Percentiles rank a stretch among this genome's conserved stretches.
Conservation (phyloP, 2,329 filamentous ascomycete species). For the Colletotrichum cereale region DNA sequence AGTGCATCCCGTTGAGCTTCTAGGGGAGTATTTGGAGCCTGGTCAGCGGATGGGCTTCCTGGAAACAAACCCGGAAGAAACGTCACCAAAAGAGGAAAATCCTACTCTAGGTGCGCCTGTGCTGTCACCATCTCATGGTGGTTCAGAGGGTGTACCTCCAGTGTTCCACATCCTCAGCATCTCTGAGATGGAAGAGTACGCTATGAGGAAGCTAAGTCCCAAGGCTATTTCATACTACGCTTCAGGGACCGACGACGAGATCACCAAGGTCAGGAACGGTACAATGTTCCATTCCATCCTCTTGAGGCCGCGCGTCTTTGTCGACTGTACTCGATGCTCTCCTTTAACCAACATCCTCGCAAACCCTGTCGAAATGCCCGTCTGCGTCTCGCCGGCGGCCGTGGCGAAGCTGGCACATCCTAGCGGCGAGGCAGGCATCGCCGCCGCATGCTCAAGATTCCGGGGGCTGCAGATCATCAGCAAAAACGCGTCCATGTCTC, state of each 20-base stretch:
- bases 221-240: conserved; percentile 93
- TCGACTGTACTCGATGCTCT: conserved; percentile 81
- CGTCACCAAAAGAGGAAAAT: not conserved
- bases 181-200: conserved; percentile 82
- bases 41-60: conserved; percentile 78
- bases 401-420: conserved; percentile 85
- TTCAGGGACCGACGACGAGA: conserved; percentile 82
- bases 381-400: conserved; percentile 84
- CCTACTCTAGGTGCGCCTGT: not conserved
- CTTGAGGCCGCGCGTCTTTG: conserved; percentile 83
- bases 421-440: conserved; percentile 82
- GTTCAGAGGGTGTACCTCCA: conserved; percentile 56
- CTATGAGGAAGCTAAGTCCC: conserved; percentile 77
- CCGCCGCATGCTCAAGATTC: conserved; percentile 75
- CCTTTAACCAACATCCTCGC: conserved; percentile 78
- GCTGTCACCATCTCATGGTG: conserved; percentile 59
- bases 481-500: conserved; percentile 87
- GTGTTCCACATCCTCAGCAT: conserved; percentile 79
- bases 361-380: conserved; percentile 74
- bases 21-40: conserved; percentile 80
- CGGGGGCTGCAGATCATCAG: conserved; percentile 82
- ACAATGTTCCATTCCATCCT: conserved; percentile 80
- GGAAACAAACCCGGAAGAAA: conserved; percentile 57
- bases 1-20: conserved; percentile 82
- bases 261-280: conserved; percentile 82